Evolutionary conservation across 495 filamentous ascomycete genomes (phyloP), one percentile per base, ranked within the genome.

Genomic region (Penicillium malachiteum): DNA sequence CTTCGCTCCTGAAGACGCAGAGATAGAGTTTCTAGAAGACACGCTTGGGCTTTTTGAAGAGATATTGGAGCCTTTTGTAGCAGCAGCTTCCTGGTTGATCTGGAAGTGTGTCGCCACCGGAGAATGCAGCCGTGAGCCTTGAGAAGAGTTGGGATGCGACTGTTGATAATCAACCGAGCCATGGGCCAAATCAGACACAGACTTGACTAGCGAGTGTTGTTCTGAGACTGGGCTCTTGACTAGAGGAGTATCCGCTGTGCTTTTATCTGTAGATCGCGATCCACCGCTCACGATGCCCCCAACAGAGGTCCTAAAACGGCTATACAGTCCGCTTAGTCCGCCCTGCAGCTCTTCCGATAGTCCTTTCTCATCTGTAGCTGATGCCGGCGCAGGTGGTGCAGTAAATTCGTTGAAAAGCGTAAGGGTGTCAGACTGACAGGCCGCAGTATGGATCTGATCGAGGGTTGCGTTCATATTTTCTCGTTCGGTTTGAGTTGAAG

Each of bases 401-500:
- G 78, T 78, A 53, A 94, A 90, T 46, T 95, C 91, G 70, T 92
- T 92, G 73, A 97, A 97, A 16, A 89, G 91, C 9, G 91, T 96
- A 11, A 96, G 76, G 34, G 82, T 79, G 33, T 87, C 87, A 11
- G 89, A 87, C 57, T 89, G 88, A 59, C 87, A 92, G 6, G 92
- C 90, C 17, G 87, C 78, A 13, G 73, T 89, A 71, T 97, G 92
- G 34, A 96, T 96, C 50, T 89, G 84, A 69, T 94, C 89, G 34
- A 97, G 48, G 12, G 87, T 79, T 51, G 89, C 81, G 16, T 87
- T 80, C 16, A 91, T 79, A 13, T 83, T 82, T 50, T 89, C 87
- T 64, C 81, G 85, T 66, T 92, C 88, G 50, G 86, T 71, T 18
- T 79, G 77, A 6, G 82, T 81, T 13, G 63, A 56, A 2, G 84